A percentile compares a stretch with the other conserved stretches of the same genome.
These are phyloP conservation scores for Anthracocystis panici-leucophaei DNA, from an alignment of 1,284 basidiomycete genomes.

Conservation along the genomic window DNA sequence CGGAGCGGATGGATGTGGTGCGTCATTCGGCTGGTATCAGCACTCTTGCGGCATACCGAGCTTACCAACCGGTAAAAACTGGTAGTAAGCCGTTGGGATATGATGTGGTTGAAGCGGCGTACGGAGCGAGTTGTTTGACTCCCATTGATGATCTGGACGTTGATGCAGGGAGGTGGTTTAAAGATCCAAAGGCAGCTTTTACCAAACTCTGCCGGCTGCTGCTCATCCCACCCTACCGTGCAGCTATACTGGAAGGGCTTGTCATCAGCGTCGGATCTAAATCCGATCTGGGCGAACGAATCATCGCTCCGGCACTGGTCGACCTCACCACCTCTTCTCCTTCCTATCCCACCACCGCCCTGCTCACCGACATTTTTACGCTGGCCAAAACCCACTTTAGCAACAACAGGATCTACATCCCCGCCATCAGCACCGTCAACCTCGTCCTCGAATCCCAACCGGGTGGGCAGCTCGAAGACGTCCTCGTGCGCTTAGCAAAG, in stretches of 20 bases:
- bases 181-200: slow-evolving; percentile 34
- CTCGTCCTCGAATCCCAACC: slow-evolving; percentile 52
- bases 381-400: slow-evolving; percentile 37
- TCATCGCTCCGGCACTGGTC: slow-evolving; percentile 26
- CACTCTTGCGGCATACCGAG: slow-evolving; percentile 32
- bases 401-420: slow-evolving; percentile 55
- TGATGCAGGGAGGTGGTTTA: slow-evolving; percentile 13
- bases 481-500: slow-evolving; percentile 9
- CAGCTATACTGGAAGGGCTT: slow-evolving; percentile 33
- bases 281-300: slow-evolving; percentile 47
- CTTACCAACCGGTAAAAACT: background rate
- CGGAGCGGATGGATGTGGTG: slow-evolving; percentile 91
- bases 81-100: slow-evolving; percentile 5
- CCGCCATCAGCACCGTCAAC: slow-evolving; percentile 39
- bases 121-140: slow-evolving; percentile 3
- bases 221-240: slow-evolving; percentile 24
- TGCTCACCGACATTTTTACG: slow-evolving; percentile 28
- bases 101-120: slow-evolving; percentile 24
- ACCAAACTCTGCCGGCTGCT: slow-evolving; percentile 24
- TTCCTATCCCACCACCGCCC: background rate
- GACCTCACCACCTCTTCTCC: slow-evolving; percentile 2
- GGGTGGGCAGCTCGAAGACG: background rate
- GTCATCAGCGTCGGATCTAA: slow-evolving; percentile 47
- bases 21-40: slow-evolving; percentile 79
- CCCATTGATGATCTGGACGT: background rate